Base-by-base conservation (phyloP, 306 rosid genomes). In the Boehmeria nivea region DNA sequence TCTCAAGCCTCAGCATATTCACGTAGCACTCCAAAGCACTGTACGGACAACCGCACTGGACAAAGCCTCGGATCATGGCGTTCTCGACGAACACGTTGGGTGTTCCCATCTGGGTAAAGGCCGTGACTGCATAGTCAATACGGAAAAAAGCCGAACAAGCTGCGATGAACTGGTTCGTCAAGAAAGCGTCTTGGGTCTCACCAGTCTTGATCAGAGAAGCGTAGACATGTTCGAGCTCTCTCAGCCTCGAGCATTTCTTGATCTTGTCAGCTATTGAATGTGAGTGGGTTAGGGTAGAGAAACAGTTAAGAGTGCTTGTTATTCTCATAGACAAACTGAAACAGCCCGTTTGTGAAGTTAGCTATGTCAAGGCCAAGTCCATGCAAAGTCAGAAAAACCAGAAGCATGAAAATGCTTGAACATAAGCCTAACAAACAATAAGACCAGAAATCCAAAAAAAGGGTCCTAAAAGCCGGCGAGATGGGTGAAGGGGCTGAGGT, bases 1-100 rank as follows among this genome's bases (percentile, higher is more conserved):
- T 59, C 23, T 45, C 11, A 46, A 56, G 60, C 53, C 62, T 64
- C 51, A 77, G 57, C 95, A 86, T 75, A 9, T 57, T 59, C 2
- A 57, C 51, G 54, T 76, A 89, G 59, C 64, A 72, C 6, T 51
- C 46, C 17, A 83, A 58, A 65, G 90, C 88, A 18, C 53, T 65
- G 49, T 61, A 17, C 2, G 84, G 65, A 52, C 38, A 55, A 33
- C 64, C 73, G 51, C 76, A 66, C 53, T 37, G 76, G 61, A 69
- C 76, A 56, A 67, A 86, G 33, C 76, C 78, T 80, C 72, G 77
- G 38, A 89, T 79, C 79, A 79, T 63, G 51, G 89, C 78, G 61
- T 86, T 81, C 61, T 79, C 81, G 68, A 79, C 94, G 22, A 81
- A 80, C 54, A 51, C 64, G 68, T 86, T 81, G 9, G 89, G 86